Percentiles rank a stretch among this genome's conserved stretches.
phyloP scores from a whole-genome alignment of 352 stramenopile genomes.

The Pythium periplocum region DNA sequence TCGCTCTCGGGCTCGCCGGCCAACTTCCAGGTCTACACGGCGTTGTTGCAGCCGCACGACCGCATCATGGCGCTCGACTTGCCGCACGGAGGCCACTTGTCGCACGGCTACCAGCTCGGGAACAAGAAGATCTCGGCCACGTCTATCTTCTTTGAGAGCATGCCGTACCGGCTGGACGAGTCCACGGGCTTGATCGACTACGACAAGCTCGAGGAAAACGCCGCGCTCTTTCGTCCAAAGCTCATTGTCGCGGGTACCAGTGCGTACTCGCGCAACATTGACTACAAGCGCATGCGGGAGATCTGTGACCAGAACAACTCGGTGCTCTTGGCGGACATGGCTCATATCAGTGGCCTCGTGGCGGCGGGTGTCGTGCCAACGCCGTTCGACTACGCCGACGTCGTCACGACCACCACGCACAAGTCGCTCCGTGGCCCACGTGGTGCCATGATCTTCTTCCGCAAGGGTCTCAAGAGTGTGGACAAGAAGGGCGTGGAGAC shows the following conservation, averaged over 20 bases:
- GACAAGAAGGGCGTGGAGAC: conserved; percentile 95
- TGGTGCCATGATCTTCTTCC: conserved; percentile 99
- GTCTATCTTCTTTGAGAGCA: conserved; percentile 99
- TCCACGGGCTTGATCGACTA: conserved; percentile 98
- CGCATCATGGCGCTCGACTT: conserved; percentile 98
- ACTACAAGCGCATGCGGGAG: conserved; percentile 98
- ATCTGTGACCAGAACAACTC: conserved; percentile 93
- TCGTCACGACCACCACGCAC: conserved; percentile 99
- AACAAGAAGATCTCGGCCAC: conserved; percentile 99
- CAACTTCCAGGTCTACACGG: conserved; percentile 99
- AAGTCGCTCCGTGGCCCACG: conserved; percentile 98
- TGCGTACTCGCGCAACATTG: conserved; percentile 98
- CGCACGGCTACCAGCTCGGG: conserved; percentile 97
- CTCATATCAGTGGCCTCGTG: conserved; percentile 99
- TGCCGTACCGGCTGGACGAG: conserved; percentile 98
- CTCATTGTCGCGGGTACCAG: conserved; percentile 98
- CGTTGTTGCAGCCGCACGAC: conserved; percentile 97
- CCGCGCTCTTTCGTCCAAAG: conserved; percentile 93
- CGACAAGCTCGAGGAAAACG: conserved; percentile 95
- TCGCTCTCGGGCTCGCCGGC: conserved; percentile 96
- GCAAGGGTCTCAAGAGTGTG: conserved; percentile 90
- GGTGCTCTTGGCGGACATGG: conserved; percentile 98
- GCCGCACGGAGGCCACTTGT: conserved; percentile 97
- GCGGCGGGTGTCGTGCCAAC: conserved; percentile 93
- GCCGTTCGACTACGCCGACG: conserved; percentile 97